Evolutionary conservation across 345 rosid genomes (phyloP), one percentile per base, ranked within the genome.

Genomic region (Heritiera littoralis): DNA sequence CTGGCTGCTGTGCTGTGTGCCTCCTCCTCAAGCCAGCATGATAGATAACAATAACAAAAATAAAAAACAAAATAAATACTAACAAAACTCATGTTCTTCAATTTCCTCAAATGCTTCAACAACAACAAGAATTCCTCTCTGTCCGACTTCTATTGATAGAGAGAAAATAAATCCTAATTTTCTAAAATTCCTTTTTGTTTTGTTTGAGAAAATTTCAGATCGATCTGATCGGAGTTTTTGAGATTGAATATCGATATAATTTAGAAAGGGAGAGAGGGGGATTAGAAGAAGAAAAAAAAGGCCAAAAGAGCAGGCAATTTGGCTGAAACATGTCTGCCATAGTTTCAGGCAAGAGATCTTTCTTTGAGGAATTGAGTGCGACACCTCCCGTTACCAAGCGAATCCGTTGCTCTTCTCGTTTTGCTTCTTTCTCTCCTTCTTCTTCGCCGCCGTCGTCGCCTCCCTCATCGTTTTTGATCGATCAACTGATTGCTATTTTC

Each of bases 321-420:
- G 35, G 66, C 75, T 56, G 58, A 78, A 68, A 78, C 74, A 78
- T 67, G 74, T 78, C 75, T 67, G 74, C 74, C 46, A 68, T 68
- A 55, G 80, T 78, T 68, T 78, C 79, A 35, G 79, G 79, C 51
- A 77, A 77, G 79, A 77, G 79, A 77, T 65, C 79, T 77, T 77
- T 77, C 73, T 77, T 77, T 20, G 73, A 77, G 49, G 79, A 77
- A 51, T 77, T 77, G 79, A 77, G 3, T 35, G 38, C 54, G 2
- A 6, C 79, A 6, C 51, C 71, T 64, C 73, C 79, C 51, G 73
- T 65, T 40, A 38, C 79, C 32, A 77, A 78, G 66, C 55, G 66
- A 78, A 78, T 78, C 67, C 75, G 75, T 46, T 69, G 67, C 52
- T 55, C 68, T 59, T 67, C 80, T 55, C 66, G 75, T 7, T 46